Conservation (phyloP, 495 filamentous ascomycete species). For the Halenospora varia region DNA sequence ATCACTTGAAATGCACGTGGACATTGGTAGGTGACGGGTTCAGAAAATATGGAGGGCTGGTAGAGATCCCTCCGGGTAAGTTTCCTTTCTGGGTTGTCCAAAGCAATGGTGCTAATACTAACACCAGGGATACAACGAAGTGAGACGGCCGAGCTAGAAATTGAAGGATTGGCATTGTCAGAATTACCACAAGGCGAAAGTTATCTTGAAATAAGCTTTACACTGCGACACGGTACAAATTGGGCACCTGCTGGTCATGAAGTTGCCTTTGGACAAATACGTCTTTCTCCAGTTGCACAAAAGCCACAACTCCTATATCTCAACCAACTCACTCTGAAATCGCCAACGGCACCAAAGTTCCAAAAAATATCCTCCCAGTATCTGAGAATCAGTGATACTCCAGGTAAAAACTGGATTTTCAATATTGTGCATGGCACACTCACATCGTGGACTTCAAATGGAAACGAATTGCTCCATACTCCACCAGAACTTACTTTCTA, state of each 20-base stretch:
- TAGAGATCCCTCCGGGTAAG: slow-evolving; percentile 28
- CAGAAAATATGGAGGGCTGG: slow-evolving; percentile 23
- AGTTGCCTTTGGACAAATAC: slow-evolving; percentile 49
- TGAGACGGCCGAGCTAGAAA: background rate
- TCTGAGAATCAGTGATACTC: slow-evolving; percentile 3
- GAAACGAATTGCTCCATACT: slow-evolving; percentile 16
- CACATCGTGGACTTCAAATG: slow-evolving; percentile 29
- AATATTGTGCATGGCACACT: slow-evolving; percentile 34
- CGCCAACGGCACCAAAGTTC: background rate
- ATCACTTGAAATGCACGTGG: slow-evolving; percentile 44
- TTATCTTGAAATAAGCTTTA: slow-evolving; percentile 45
- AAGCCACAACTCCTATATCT: background rate
- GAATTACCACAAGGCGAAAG: slow-evolving; percentile 19
- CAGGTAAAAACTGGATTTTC: slow-evolving; percentile 33
- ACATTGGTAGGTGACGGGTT: slow-evolving; percentile 36
- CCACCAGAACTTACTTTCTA: slow-evolving; percentile 40
- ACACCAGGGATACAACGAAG: background rate
- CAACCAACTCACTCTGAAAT: background rate
- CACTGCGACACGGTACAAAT: slow-evolving; percentile 27
- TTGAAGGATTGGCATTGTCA: slow-evolving; percentile 10
- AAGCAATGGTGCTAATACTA: slow-evolving; percentile 2
- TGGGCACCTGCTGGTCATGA: slow-evolving; percentile 46
- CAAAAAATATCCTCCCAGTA: background rate
- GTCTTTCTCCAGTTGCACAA: slow-evolving; percentile 14
- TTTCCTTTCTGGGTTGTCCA: background rate